A percentile compares a stretch with the other conserved stretches of the same genome.
These are phyloP conservation scores for Geotrichum australiense DNA, from an alignment of 1,139 yeast genomes.

Conservation along the genomic window DNA sequence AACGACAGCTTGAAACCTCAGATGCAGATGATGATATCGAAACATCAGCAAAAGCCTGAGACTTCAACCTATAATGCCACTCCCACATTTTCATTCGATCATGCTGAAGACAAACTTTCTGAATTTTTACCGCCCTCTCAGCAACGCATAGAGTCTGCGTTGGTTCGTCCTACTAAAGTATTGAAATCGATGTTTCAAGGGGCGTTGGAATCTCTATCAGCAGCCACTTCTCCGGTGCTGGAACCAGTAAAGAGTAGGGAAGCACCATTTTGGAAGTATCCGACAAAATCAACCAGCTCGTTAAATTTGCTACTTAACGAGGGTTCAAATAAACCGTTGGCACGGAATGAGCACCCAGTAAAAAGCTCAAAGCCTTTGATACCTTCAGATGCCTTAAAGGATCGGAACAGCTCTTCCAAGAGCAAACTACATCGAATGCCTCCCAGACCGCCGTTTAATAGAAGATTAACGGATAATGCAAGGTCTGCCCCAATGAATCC, in stretches of 20 bases:
- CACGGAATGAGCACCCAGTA: too few relatives aligned
- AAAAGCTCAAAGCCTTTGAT: too few relatives aligned
- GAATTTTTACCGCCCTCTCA: too few relatives aligned
- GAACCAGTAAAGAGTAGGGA: conserved; percentile 1
- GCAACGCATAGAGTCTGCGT: too few relatives aligned
- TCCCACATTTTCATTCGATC: too few relatives aligned
- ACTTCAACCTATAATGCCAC: too few relatives aligned
- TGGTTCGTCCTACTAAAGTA: too few relatives aligned
- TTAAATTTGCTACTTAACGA: background rate
- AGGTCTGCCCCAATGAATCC: background rate
- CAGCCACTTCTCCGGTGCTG: background rate
- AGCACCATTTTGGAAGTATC: background rate
- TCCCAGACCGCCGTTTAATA: background rate
- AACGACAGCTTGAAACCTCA: conserved; percentile 46
- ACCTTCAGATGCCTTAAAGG: conserved; percentile 8
- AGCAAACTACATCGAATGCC: background rate
- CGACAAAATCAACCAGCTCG: background rate
- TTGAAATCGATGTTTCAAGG: too few relatives aligned
- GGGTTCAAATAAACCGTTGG: too few relatives aligned
- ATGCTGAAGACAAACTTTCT: too few relatives aligned
- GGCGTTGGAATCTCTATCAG: background rate
- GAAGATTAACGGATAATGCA: background rate
- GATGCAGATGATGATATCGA: conserved; percentile 20
- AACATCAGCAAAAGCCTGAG: too few relatives aligned
- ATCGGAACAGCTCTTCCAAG: background rate